These are phyloP conservation scores for Sarocladium strictum DNA, from an alignment of 2,329 filamentous ascomycete species.

Conservation along the genomic window DNA sequence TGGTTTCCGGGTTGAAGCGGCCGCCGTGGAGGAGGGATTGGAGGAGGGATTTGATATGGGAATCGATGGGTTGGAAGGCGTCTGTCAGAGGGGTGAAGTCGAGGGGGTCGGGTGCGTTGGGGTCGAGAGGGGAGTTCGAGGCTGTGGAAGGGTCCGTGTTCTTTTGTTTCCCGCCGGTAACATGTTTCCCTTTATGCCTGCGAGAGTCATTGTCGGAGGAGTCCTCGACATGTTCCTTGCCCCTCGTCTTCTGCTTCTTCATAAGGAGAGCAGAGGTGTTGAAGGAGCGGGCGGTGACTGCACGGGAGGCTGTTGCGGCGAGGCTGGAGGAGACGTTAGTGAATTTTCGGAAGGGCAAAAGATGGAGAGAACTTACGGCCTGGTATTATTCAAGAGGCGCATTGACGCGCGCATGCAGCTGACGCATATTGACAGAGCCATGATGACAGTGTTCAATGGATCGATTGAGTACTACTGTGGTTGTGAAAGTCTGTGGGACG, in stretches of 20 bases:
- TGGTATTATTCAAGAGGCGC: background rate
- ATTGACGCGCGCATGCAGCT: constrained; percentile 1
- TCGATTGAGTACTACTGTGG: background rate
- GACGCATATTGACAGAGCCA: constrained; percentile 11
- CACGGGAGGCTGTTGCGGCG: constrained; percentile 11
- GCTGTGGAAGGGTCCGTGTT: constrained; percentile 13
- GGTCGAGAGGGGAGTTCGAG: constrained; percentile 18
- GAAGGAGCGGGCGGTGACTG: constrained; percentile 20
- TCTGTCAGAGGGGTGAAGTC: constrained; percentile 43
- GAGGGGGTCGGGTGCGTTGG: constrained; percentile 38
- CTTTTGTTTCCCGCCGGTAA: constrained; percentile 5
- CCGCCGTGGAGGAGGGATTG: constrained; percentile 36
- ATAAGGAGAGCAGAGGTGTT: constrained; percentile 20
- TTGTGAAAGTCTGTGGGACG: background rate
- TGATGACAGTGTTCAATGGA: background rate
- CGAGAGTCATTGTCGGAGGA: too few species aligned
- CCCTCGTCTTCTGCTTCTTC: constrained; percentile 38
- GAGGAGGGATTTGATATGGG: constrained; percentile 38
- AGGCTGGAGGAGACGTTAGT: too few species aligned
- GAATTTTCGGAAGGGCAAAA: too few species aligned
- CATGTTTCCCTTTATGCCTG: too few species aligned
- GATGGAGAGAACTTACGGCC: constrained; percentile 5
- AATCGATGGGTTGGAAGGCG: constrained; percentile 34
- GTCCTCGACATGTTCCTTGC: too few species aligned
- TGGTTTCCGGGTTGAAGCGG: constrained; percentile 44